A percentile compares a stretch with the other conserved stretches of the same genome.
These are phyloP conservation scores for Aspergillus fijiensis DNA, from an alignment of 2,329 filamentous ascomycete species.

Conservation along the genomic window DNA sequence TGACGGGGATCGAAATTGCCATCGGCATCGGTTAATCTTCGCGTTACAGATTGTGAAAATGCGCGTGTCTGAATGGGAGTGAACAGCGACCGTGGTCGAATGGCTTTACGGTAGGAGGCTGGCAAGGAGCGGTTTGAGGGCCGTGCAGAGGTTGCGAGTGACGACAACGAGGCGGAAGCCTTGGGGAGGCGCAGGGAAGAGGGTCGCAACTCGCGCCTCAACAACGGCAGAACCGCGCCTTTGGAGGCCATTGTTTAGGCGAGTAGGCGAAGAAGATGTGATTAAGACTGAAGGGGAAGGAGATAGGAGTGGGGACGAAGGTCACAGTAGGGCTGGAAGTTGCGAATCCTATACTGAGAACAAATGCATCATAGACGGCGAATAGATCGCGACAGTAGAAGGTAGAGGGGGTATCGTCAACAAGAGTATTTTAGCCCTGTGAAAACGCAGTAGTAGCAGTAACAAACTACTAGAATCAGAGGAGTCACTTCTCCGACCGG, in stretches of 20 bases:
- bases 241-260: conserved; percentile 41
- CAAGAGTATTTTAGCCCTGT: neutral
- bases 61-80: conserved; percentile 36
- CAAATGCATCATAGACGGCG: conserved; percentile 18
- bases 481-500: neutral
- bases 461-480: neutral
- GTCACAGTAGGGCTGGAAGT: conserved; percentile 1
- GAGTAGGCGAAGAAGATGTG: neutral
- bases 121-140: conserved; percentile 22
- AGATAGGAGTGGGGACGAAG: neutral
- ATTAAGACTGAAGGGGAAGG: conserved; percentile 1
- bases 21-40: conserved; percentile 47
- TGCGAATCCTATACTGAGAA: conserved; percentile 9
- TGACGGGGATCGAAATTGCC: conserved; percentile 64
- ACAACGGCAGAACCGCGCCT: conserved; percentile 40
- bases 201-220: conserved; percentile 42
- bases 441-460: neutral
- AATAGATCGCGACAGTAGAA: neutral
- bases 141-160: conserved; percentile 23
- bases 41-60: conserved; percentile 47
- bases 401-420: neutral
- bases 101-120: conserved; percentile 18
- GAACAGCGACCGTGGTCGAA: conserved; percentile 25
- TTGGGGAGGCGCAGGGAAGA: conserved; percentile 31
- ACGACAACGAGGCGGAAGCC: conserved; percentile 23